phyloP scores from a whole-genome alignment of 2,329 filamentous ascomycete genomes.

The Ceratocystis ficicola region DNA sequence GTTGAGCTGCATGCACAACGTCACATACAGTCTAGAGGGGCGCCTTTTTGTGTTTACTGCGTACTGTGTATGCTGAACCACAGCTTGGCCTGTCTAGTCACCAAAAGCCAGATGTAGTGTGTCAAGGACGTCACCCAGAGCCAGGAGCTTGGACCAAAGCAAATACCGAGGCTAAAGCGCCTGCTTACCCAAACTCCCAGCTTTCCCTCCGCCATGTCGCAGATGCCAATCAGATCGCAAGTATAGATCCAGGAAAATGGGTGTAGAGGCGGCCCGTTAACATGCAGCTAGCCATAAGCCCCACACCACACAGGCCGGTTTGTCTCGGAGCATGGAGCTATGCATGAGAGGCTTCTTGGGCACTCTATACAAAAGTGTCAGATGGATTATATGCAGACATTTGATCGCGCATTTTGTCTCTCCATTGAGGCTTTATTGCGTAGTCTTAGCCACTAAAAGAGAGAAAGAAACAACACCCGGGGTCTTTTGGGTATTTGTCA shows the following conservation, averaged over 20 bases:
- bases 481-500: not conserved
- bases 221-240: not conserved
- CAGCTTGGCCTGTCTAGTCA: not conserved
- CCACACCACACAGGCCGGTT: not conserved
- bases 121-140: not conserved
- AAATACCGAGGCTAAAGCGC: not conserved
- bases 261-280: not conserved
- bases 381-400: not conserved
- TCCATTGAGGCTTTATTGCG: not conserved
- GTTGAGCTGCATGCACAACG: constrained; percentile 3
- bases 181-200: not conserved
- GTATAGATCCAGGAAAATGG: not conserved
- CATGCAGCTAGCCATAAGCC: not conserved
- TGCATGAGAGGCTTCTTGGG: not conserved
- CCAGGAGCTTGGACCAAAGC: not conserved
- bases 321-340: not conserved
- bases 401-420: not conserved
- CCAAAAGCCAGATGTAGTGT: not conserved
- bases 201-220: not conserved
- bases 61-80: not conserved
- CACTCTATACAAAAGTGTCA: not conserved
- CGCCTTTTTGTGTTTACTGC: not conserved
- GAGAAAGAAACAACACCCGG: not conserved
- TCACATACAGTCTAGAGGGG: not conserved
- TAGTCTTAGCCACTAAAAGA: not conserved